phyloP scores from a whole-genome alignment of 192 early-diverging fungal species.

The Backusella macrospora region DNA sequence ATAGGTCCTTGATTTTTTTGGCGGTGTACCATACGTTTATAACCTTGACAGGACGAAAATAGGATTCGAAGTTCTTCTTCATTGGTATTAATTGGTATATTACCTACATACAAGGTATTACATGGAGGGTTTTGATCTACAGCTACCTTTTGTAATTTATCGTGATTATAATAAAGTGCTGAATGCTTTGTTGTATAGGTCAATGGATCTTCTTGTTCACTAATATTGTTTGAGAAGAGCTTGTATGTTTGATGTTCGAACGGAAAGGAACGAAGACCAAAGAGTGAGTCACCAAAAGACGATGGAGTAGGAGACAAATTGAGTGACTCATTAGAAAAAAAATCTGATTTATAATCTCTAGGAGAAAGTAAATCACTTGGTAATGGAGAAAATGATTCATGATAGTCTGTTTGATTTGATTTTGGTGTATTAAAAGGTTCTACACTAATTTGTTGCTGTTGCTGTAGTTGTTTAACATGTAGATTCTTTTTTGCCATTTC shows the following conservation, averaged over 20 bases:
- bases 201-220: slow-evolving; percentile 35
- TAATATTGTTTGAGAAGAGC: slow-evolving; percentile 10
- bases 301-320: slow-evolving; percentile 33
- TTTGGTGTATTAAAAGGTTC: not conserved
- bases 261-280: slow-evolving; percentile 33
- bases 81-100: slow-evolving; percentile 83
- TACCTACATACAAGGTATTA: slow-evolving; percentile 99
- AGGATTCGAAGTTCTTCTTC: slow-evolving; percentile 89
- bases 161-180: slow-evolving; percentile 37
- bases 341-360: slow-evolving; percentile 27
- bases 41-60: slow-evolving; percentile 83
- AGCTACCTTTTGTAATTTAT: slow-evolving; percentile 39
- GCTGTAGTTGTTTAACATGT: slow-evolving; percentile 70
- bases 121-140: slow-evolving; percentile 98
- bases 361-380: slow-evolving; percentile 62
- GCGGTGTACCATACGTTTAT: slow-evolving; percentile 88
- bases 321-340: slow-evolving; percentile 7
- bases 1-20: slow-evolving; percentile 92
- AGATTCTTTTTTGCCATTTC: slow-evolving; percentile 99
- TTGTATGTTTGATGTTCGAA: slow-evolving; percentile 31
- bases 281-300: slow-evolving; percentile 46
- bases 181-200: slow-evolving; percentile 52
- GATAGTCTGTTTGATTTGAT: slow-evolving; percentile 2
- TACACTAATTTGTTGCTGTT: slow-evolving; percentile 39
- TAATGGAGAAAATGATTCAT: slow-evolving; percentile 51